Conservation (phyloP, 345 rosid genomes). For the Viola odorata region DNA sequence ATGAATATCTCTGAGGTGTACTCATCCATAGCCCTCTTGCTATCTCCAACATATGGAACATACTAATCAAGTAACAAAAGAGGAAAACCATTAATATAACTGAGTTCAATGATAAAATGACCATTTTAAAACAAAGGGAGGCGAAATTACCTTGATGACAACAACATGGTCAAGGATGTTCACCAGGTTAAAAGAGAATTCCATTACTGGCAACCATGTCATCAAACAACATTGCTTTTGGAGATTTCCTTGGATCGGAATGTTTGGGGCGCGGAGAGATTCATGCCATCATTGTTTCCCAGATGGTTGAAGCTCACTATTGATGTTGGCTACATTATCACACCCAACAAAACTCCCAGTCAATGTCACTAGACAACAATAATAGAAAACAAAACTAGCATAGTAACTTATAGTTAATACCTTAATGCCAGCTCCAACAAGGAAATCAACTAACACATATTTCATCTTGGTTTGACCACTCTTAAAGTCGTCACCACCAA, state of each 20-base stretch:
- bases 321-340: conserved; percentile 65
- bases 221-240: conserved; percentile 89
- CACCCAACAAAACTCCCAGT: too few relatives aligned
- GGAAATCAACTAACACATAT: conserved; percentile 88
- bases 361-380: too few relatives aligned
- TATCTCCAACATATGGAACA: conserved; percentile 95
- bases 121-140: background rate
- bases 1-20: conserved; percentile 97
- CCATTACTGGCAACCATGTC: conserved; percentile 98
- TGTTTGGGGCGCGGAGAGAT: conserved; percentile 94
- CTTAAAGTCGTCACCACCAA: conserved; percentile 98
- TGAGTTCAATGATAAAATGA: too few relatives aligned
- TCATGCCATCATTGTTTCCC: conserved; percentile 99
- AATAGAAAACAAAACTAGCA: too few relatives aligned
- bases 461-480: conserved; percentile 99
- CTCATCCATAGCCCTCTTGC: conserved; percentile 99
- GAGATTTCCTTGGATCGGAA: conserved; percentile 98
- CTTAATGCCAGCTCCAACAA: conserved; percentile 98
- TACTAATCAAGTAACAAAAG: conserved; percentile 37
- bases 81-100: background rate
- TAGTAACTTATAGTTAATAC: conserved; percentile 20
- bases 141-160: conserved; percentile 78
- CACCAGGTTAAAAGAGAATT: conserved; percentile 82
- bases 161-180: conserved; percentile 97
- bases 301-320: conserved; percentile 96